Evolutionary conservation across 352 stramenopile genomes (phyloP).

Genomic region (Phytophthora pseudosyringae): DNA sequence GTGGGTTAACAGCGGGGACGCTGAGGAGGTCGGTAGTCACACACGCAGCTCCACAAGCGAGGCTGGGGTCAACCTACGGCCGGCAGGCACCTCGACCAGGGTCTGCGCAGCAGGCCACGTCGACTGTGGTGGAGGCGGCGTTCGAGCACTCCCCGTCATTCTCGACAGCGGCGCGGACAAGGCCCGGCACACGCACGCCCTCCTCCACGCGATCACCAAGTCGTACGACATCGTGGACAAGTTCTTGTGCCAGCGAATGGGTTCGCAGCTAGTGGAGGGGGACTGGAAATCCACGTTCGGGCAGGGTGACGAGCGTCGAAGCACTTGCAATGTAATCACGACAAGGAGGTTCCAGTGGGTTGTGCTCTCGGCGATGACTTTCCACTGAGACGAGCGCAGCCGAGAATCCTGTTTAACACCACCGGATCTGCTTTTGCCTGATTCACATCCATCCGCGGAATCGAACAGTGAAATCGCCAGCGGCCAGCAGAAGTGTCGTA

Average conservation of each 20-base stretch:
- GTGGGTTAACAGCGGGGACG: conserved; percentile 8
- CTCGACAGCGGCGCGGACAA: conserved; percentile 49
- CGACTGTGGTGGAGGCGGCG: conserved; percentile 49
- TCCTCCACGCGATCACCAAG: conserved; percentile 28
- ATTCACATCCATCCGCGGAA: conserved; percentile 16
- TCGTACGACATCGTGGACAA: conserved; percentile 30
- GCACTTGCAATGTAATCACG: conserved; percentile 10
- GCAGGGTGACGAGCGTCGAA: background rate
- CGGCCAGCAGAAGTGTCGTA: background rate
- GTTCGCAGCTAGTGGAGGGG: conserved; percentile 17
- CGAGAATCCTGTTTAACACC: conserved; percentile 11
- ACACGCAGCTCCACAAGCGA: conserved; percentile 22
- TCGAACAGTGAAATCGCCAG: conserved; percentile 7
- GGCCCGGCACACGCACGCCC: conserved; percentile 19
- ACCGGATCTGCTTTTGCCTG: conserved; percentile 9
- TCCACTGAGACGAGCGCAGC: conserved; percentile 6
- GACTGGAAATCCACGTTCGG: conserved; percentile 44
- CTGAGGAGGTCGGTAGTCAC: conserved; percentile 11
- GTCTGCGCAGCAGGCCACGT: conserved; percentile 11
- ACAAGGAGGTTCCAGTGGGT: conserved; percentile 8
- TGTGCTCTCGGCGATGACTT: conserved; percentile 5
- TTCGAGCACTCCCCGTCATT: conserved; percentile 49
- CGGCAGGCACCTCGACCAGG: conserved; percentile 11
- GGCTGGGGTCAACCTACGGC: conserved; percentile 29
- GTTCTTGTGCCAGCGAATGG: conserved; percentile 31